A percentile compares a stretch with the other conserved stretches of the same genome.
phyloP scores from a whole-genome alignment of 140 eudicot species.

The Cichorium intybus region DNA sequence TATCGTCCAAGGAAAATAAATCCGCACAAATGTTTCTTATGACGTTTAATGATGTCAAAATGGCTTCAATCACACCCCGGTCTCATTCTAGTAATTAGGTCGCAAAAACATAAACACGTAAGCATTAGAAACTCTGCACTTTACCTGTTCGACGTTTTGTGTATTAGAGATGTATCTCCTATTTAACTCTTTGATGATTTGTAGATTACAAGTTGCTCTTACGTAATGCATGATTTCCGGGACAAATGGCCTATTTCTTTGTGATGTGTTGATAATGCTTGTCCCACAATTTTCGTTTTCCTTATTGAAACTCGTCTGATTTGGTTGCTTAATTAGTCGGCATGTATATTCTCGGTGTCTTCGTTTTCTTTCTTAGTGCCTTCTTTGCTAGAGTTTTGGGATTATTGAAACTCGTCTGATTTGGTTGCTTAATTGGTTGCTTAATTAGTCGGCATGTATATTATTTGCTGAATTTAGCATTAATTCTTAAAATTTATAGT shows the following conservation, averaged over 20 bases:
- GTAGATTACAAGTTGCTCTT: background rate
- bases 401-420: background rate
- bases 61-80: background rate
- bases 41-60: conserved; percentile 2
- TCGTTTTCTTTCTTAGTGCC: background rate
- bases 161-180: background rate
- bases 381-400: background rate
- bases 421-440: too few relatives aligned
- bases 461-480: too few relatives aligned
- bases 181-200: background rate
- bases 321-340: conserved; percentile 4
- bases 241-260: conserved; percentile 1
- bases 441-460: background rate
- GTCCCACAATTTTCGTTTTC: background rate
- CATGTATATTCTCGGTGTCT: background rate
- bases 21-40: background rate
- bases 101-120: background rate
- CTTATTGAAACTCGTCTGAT: background rate
- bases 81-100: background rate
- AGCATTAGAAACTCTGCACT: background rate
- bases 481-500: too few relatives aligned
- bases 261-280: background rate
- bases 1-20: background rate
- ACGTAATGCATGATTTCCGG: background rate
- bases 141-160: conserved; percentile 8